phyloP scores from a whole-genome alignment of 192 early-diverging fungal genomes.

The Backusella tuberculispora region DNA sequence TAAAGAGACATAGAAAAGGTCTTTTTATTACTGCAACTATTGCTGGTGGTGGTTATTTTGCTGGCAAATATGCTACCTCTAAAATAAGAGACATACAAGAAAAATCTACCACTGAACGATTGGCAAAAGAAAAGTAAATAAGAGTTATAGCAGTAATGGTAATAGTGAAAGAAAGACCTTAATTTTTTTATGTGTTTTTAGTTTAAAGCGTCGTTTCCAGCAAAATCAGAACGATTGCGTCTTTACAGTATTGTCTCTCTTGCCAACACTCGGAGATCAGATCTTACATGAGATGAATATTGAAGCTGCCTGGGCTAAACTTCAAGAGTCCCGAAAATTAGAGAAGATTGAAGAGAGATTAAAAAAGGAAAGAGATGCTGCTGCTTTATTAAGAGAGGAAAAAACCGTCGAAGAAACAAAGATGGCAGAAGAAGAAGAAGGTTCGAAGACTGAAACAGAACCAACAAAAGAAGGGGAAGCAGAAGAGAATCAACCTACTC shows the following conservation, averaged over 20 bases:
- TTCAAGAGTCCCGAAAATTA: constrained; percentile 59
- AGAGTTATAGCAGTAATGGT: background rate
- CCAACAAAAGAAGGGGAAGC: background rate
- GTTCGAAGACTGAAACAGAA: constrained; percentile 2
- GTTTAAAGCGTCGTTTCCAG: constrained; percentile 87
- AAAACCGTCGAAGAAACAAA: background rate
- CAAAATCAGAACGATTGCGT: constrained; percentile 93
- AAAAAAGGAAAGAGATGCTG: constrained; percentile 20
- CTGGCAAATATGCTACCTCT: constrained; percentile 71
- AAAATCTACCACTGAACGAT: constrained; percentile 63
- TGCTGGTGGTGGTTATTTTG: constrained; percentile 72
- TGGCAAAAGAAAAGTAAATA: constrained; percentile 75
- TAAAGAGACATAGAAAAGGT: constrained; percentile 69
- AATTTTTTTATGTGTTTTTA: constrained; percentile 40
- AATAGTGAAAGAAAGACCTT: background rate
- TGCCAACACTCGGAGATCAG: constrained; percentile 81
- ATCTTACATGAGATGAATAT: constrained; percentile 80
- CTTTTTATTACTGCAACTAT: constrained; percentile 67
- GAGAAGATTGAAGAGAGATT: constrained; percentile 33
- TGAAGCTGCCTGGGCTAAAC: constrained; percentile 66
- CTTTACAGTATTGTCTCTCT: constrained; percentile 80
- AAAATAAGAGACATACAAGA: constrained; percentile 78
- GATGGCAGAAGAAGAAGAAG: background rate
- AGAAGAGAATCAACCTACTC: background rate
- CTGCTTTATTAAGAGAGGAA: constrained; percentile 13